Evolutionary conservation across 768 basidiomycete genomes (phyloP).

Genomic region (Hypsizygus marmoreus): DNA sequence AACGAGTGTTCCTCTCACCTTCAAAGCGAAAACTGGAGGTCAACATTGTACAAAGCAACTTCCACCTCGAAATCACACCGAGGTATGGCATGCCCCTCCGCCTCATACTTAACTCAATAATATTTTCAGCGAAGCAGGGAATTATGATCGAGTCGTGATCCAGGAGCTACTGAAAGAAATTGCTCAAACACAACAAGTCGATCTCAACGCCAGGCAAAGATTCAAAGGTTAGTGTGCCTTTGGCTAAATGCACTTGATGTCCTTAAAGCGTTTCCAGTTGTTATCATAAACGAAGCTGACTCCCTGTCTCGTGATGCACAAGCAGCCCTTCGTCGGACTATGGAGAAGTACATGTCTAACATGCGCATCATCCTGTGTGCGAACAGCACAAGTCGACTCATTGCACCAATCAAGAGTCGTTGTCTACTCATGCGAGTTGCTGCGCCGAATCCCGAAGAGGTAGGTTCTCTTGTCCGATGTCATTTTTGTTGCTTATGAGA

Average conservation of each 20-base stretch:
- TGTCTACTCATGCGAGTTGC: slow-evolving; percentile 94
- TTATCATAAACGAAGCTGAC: slow-evolving; percentile 97
- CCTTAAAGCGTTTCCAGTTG: slow-evolving; percentile 54
- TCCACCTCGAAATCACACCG: slow-evolving; percentile 96
- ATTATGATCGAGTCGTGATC: slow-evolving; percentile 91
- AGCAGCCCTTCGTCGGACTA: slow-evolving; percentile 93
- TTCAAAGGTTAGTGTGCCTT: slow-evolving; percentile 76
- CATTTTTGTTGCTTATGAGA: background rate
- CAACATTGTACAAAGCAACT: slow-evolving; percentile 97
- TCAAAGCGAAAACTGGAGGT: slow-evolving; percentile 94
- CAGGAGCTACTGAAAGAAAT: slow-evolving; percentile 98
- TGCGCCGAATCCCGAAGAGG: slow-evolving; percentile 80
- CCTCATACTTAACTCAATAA: background rate
- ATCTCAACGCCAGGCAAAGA: slow-evolving; percentile 90
- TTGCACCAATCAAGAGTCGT: slow-evolving; percentile 94
- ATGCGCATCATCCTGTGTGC: slow-evolving; percentile 96
- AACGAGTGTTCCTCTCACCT: slow-evolving; percentile 92
- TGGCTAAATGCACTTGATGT: background rate
- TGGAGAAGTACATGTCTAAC: slow-evolving; percentile 99
- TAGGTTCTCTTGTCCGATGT: slow-evolving; percentile 26
- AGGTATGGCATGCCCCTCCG: slow-evolving; percentile 53
- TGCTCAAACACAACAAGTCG: slow-evolving; percentile 98
- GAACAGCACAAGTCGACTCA: slow-evolving; percentile 92
- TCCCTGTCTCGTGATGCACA: slow-evolving; percentile 94
- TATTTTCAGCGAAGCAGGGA: slow-evolving; percentile 83